Percentiles rank a stretch among this genome's conserved stretches.
Conservation (phyloP, 2,329 filamentous ascomycete species). For the Calonectria crousiana region DNA sequence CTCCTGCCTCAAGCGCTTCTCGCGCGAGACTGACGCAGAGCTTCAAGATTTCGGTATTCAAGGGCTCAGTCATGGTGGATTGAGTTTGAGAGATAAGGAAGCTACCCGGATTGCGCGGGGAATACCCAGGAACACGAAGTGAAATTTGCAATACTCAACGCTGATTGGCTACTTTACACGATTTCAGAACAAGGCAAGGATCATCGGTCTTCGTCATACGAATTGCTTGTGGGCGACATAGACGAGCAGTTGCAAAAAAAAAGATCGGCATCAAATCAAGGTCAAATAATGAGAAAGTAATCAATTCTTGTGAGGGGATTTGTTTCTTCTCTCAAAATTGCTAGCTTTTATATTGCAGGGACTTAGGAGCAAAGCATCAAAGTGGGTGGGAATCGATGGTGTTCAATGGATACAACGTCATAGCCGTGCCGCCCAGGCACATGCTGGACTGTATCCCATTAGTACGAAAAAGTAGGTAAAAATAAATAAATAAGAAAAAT, state of each 20-base stretch:
- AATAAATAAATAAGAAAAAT: no score
- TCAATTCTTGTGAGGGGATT: no score
- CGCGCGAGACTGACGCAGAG: conserved; percentile 47
- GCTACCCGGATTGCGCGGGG: not conserved
- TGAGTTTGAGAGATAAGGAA: not conserved
- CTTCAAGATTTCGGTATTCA: not conserved
- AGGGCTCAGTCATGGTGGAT: not conserved
- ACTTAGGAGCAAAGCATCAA: no score
- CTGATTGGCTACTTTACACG: not conserved
- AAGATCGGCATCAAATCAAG: not conserved
- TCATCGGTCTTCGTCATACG: not conserved
- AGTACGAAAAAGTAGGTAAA: no score
- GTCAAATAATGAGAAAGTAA: not conserved
- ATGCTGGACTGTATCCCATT: no score
- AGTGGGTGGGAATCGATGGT: no score
- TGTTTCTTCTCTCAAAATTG: no score
- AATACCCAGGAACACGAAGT: not conserved
- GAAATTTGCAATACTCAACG: not conserved
- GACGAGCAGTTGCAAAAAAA: not conserved
- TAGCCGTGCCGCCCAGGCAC: no score
- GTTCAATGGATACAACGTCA: no score
- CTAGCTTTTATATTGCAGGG: no score
- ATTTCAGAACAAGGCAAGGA: not conserved
- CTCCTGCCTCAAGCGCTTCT: conserved; percentile 52
- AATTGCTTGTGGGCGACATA: not conserved